Percentiles rank a stretch among this genome's conserved stretches.
Evolutionary conservation across 2,329 filamentous ascomycete species (phyloP).

Genomic region (Pseudodiploospora longispora): DNA sequence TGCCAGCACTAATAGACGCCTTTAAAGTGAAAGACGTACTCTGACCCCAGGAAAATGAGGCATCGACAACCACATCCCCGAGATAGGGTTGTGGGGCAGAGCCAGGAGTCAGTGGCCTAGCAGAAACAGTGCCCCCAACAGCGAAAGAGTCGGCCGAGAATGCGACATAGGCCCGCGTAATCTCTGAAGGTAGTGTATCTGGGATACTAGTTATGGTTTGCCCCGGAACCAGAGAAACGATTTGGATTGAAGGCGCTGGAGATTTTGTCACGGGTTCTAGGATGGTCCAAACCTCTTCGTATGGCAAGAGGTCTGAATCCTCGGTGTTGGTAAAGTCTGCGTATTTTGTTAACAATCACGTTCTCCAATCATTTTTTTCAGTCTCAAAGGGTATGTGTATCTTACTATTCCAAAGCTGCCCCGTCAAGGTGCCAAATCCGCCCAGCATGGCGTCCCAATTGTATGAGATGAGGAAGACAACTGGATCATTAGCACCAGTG

Average conservation of each 20-base stretch:
- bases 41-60: constrained; percentile 4
- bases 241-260: constrained; percentile 1
- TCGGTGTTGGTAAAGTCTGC: not conserved
- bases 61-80: constrained; percentile 2
- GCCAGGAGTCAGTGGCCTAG: constrained; percentile 1
- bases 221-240: constrained; percentile 3
- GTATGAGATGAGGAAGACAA: constrained; percentile 6
- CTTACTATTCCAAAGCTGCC: constrained; percentile 7
- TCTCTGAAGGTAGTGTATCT: constrained; percentile 6
- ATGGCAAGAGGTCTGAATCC: constrained; percentile 1
- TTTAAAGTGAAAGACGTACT: constrained; percentile 1
- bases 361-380: not conserved
- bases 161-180: constrained; percentile 2
- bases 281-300: constrained; percentile 1
- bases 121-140: constrained; percentile 3
- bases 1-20: not conserved
- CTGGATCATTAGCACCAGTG: not conserved
- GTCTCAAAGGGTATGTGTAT: too few species aligned
- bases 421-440: constrained; percentile 1
- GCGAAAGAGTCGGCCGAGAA: constrained; percentile 1
- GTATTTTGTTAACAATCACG: not conserved
- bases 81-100: constrained; percentile 5
- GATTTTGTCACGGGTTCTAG: constrained; percentile 1
- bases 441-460: constrained; percentile 1
- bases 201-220: constrained; percentile 3